Evolutionary conservation across 495 filamentous ascomycete genomes (phyloP).

Genomic region (Penicillium bovifimosum): DNA sequence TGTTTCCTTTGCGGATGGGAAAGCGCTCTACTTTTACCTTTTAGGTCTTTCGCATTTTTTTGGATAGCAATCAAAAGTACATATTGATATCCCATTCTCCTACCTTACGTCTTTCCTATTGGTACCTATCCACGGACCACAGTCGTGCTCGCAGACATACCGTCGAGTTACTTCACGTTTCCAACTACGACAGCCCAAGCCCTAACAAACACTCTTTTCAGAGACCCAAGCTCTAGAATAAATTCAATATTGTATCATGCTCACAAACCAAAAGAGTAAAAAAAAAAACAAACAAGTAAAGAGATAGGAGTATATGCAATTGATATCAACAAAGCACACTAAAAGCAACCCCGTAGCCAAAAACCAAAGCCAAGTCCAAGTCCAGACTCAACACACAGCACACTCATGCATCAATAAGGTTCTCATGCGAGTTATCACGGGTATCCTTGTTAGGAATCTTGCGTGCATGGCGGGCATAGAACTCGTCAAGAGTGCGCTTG

Average conservation of each 20-base stretch:
- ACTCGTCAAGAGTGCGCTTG: constrained; percentile 86
- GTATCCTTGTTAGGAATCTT: constrained; percentile 60
- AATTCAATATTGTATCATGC: constrained; percentile 1
- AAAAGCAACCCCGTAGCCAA: neutral
- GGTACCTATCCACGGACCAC: too few species aligned
- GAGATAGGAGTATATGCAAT: constrained; percentile 3
- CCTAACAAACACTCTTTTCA: too few species aligned
- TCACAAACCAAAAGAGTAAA: neutral
- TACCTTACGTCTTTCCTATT: too few species aligned
- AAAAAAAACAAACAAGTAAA: neutral
- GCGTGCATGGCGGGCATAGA: constrained; percentile 68
- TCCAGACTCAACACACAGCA: neutral
- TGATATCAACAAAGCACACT: neutral
- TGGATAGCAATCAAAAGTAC: neutral
- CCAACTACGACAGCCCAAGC: too few species aligned
- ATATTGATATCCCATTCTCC: neutral
- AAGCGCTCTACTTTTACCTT: neutral
- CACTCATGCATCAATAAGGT: constrained; percentile 55
- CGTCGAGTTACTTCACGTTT: too few species aligned
- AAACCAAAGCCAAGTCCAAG: too few species aligned
- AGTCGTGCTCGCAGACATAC: too few species aligned
- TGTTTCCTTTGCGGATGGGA: neutral
- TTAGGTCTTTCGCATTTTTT: neutral
- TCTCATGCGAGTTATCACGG: constrained; percentile 61
- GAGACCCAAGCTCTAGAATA: neutral